Percentiles rank a stretch among this genome's conserved stretches.
These are phyloP conservation scores for Fusarium abutilonis DNA, from an alignment of 2,329 filamentous ascomycete species.

Conservation along the genomic window DNA sequence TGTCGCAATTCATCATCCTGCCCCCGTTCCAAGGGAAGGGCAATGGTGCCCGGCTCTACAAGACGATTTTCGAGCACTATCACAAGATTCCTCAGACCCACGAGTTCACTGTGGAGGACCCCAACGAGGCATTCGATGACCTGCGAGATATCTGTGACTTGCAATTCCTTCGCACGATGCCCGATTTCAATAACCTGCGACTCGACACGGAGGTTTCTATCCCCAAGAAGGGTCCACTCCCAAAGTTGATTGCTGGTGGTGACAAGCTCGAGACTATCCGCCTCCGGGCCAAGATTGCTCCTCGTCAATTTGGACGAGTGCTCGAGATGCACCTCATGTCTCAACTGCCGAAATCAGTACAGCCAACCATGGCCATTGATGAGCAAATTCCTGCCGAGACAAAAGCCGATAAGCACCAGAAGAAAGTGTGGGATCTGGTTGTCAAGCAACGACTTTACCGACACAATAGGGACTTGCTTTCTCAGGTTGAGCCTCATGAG, in stretches of 20 bases:
- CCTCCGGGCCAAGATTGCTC: conserved; percentile 73
- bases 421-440: conserved; percentile 76
- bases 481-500: conserved; percentile 74
- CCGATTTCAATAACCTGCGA: conserved; percentile 66
- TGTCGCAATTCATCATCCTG: conserved; percentile 93
- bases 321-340: conserved; percentile 80
- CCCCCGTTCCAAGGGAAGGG: conserved; percentile 86
- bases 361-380: conserved; percentile 59
- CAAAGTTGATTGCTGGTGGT: conserved; percentile 66
- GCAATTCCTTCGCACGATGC: conserved; percentile 66
- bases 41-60: conserved; percentile 83
- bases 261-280: conserved; percentile 66
- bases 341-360: conserved; percentile 64
- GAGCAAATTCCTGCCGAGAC: conserved; percentile 57
- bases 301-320: conserved; percentile 78
- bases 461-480: conserved; percentile 76
- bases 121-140: conserved; percentile 85
- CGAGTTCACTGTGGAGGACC: conserved; percentile 94
- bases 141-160: conserved; percentile 81
- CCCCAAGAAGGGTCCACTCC: conserved; percentile 58
- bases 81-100: conserved; percentile 73
- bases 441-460: conserved; percentile 81
- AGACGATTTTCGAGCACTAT: conserved; percentile 77
- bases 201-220: conserved; percentile 64
- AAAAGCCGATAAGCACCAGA: conserved; percentile 68